Conservation (phyloP, 179 eudicot genomes). For the Vitellaria paradoxa region DNA sequence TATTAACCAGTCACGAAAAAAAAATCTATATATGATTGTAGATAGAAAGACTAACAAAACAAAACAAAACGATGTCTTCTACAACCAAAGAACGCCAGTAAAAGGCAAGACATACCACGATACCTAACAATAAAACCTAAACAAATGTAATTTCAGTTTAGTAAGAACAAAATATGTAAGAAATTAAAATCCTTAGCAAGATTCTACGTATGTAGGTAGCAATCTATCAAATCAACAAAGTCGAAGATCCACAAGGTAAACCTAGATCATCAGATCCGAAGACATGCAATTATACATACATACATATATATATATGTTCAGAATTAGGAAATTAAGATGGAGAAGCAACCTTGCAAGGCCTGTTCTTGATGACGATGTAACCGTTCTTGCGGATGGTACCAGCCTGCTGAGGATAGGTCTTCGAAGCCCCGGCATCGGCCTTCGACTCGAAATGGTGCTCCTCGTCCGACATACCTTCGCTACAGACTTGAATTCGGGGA, state of each 20-base stretch:
- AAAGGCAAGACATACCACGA: neutral
- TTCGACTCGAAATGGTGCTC: constrained; percentile 65
- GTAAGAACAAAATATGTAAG: no score
- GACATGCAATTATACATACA: neutral
- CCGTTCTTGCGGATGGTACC: constrained; percentile 63
- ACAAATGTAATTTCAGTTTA: no score
- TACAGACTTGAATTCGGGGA: neutral
- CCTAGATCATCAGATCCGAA: constrained; percentile 6
- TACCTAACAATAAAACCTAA: neutral
- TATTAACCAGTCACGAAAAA: no score
- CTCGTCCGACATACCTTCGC: constrained; percentile 50
- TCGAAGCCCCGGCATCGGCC: constrained; percentile 67
- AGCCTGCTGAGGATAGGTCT: constrained; percentile 63
- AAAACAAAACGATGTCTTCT: no score
- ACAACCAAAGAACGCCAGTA: no score
- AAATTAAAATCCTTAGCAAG: neutral
- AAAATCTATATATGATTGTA: no score
- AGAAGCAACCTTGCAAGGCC: constrained; percentile 55
- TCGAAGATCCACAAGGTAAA: neutral
- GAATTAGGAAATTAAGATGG: neutral
- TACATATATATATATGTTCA: no score
- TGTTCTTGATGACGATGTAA: constrained; percentile 48
- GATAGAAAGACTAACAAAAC: no score
- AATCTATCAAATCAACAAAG: neutral
- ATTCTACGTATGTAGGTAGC: no score